phyloP scores from a whole-genome alignment of 768 basidiomycete genomes.

The Suillus subluteus region DNA sequence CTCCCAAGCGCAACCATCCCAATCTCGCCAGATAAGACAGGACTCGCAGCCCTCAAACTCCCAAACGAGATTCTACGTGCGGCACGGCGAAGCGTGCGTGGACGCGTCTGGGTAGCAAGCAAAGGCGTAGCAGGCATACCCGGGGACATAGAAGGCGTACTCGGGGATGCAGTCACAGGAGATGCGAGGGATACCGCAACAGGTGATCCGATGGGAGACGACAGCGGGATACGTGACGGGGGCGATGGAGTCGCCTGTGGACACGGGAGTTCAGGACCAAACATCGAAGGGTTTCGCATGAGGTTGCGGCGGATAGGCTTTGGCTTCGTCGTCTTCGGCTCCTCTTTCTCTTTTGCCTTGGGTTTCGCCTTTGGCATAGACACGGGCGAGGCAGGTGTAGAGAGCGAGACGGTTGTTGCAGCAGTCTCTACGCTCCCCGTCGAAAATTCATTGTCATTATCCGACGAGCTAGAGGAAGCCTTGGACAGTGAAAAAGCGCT shows the following conservation, averaged over 20 bases:
- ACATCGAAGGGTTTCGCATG: constrained; percentile 65
- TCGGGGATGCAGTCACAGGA: constrained; percentile 14
- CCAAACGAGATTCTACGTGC: constrained; percentile 72
- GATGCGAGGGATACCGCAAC: constrained; percentile 11
- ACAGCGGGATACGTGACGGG: constrained; percentile 35
- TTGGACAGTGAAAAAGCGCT: constrained; percentile 26
- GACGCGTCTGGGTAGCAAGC: constrained; percentile 16
- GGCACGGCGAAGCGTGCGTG: constrained; percentile 35
- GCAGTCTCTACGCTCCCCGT: constrained; percentile 36
- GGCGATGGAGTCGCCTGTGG: constrained; percentile 39
- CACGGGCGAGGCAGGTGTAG: constrained; percentile 23
- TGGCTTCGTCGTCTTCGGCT: constrained; percentile 25
- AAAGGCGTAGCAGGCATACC: constrained; percentile 17
- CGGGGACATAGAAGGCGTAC: constrained; percentile 13
- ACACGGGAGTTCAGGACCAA: constrained; percentile 65
- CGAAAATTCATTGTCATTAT: constrained; percentile 36
- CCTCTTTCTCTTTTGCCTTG: constrained; percentile 19
- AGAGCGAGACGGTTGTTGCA: constrained; percentile 29
- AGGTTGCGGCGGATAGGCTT: constrained; percentile 44
- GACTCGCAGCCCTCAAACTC: constrained; percentile 46
- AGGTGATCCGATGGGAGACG: constrained; percentile 25
- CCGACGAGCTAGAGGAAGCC: constrained; percentile 31
- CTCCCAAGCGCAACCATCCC: constrained; percentile 57
- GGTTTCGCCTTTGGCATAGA: constrained; percentile 22
- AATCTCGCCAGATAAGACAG: constrained; percentile 34